Conservation (phyloP, 805 yeast species). For the Ogataea pilisensis region DNA sequence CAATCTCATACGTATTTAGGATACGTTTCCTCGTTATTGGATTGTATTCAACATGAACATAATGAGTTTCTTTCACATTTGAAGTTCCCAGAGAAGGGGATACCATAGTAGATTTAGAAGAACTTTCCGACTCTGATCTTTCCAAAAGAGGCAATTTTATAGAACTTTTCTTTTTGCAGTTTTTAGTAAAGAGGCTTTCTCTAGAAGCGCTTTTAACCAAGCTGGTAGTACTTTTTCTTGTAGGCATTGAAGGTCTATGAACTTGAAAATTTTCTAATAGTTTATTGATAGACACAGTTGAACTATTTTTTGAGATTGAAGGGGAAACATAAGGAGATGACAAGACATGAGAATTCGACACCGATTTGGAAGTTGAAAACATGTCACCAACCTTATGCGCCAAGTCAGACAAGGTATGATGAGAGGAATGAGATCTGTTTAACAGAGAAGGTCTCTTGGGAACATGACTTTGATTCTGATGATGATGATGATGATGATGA, state of each 20-base stretch:
- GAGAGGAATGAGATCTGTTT: conserved; percentile 11
- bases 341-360: conserved; percentile 8
- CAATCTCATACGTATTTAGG: conserved; percentile 84
- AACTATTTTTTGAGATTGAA: conserved; percentile 18
- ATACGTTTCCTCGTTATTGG: conserved; percentile 79
- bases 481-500: background rate
- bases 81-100: conserved; percentile 1
- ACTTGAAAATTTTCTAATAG: conserved; percentile 15
- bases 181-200: conserved; percentile 8
- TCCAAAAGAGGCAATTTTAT: background rate
- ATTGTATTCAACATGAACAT: conserved; percentile 80
- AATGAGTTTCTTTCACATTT: conserved; percentile 76
- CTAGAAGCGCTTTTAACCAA: conserved; percentile 14
- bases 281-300: conserved; percentile 24
- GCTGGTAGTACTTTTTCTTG: conserved; percentile 12
- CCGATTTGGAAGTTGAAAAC: conserved; percentile 16
- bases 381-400: conserved; percentile 28
- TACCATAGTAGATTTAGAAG: background rate
- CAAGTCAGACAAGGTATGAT: conserved; percentile 23
- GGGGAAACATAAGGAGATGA: conserved; percentile 17
- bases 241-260: conserved; percentile 7
- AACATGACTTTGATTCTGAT: background rate
- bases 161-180: conserved; percentile 2
- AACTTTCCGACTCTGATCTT: conserved; percentile 5
- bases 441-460: conserved; percentile 1